phyloP scores from a whole-genome alignment of 208 protist species.

The Leishmania amazonensis region DNA sequence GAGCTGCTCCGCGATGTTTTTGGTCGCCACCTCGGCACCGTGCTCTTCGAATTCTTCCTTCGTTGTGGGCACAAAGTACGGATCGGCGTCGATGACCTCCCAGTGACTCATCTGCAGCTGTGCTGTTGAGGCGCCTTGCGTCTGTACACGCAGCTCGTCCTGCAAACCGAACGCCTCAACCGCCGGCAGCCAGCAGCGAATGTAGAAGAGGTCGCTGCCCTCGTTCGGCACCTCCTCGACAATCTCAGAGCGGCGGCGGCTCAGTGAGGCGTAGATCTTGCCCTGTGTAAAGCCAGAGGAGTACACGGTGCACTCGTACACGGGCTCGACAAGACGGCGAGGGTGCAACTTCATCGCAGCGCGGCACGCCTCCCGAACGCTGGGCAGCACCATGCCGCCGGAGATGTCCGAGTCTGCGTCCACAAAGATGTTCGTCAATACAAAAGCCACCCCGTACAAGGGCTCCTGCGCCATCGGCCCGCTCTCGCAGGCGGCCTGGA shows the following conservation, averaged over 20 bases:
- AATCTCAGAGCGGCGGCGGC: conserved; percentile 91
- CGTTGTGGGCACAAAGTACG: conserved; percentile 96
- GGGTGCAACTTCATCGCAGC: conserved; percentile 91
- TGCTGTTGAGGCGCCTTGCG: conserved; percentile 95
- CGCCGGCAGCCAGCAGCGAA: conserved; percentile 96
- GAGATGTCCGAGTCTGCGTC: conserved; percentile 53
- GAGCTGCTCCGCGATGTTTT: conserved; percentile 87
- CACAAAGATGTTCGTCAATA: conserved; percentile 73
- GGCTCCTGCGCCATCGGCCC: conserved; percentile 99
- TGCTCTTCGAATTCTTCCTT: conserved; percentile 97
- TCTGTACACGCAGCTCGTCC: conserved; percentile 93
- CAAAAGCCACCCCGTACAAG: conserved; percentile 92
- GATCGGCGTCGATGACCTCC: conserved; percentile 94
- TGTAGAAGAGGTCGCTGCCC: conserved; percentile 96
- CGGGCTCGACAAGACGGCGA: conserved; percentile 95
- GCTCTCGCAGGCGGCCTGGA: conserved; percentile 93
- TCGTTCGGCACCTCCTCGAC: conserved; percentile 97
- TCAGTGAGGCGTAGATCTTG: conserved; percentile 89
- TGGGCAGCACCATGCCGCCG: conserved; percentile 93
- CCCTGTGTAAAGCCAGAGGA: conserved; percentile 83
- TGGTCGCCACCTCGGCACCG: conserved; percentile 88
- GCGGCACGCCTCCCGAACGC: conserved; percentile 94
- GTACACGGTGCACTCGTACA: conserved; percentile 98
- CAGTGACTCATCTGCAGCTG: conserved; percentile 97
- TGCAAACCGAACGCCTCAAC: conserved; percentile 98